These are phyloP conservation scores for Metahyphopichia silvanorum DNA, from an alignment of 805 yeast genomes.

Conservation along the genomic window DNA sequence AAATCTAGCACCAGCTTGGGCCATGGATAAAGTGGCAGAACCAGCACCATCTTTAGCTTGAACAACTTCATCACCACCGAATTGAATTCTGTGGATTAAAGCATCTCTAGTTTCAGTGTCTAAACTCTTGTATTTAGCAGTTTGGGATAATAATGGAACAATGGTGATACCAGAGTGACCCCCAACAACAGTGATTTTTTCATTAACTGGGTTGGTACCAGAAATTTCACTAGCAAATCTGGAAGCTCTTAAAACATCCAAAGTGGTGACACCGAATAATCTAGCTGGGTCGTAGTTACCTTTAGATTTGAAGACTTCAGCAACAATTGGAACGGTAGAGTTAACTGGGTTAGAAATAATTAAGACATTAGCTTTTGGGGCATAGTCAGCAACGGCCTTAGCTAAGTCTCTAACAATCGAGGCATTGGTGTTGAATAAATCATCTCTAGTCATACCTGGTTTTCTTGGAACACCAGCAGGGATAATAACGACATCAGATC, in stretches of 20 bases:
- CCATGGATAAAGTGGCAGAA: conserved; percentile 91
- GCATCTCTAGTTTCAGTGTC: conserved; percentile 36
- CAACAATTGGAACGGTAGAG: conserved; percentile 95
- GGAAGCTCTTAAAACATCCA: conserved; percentile 87
- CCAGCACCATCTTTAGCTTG: conserved; percentile 94
- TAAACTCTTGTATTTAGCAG: conserved; percentile 57
- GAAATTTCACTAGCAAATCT: conserved; percentile 71
- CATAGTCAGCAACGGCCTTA: conserved; percentile 72
- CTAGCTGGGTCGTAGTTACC: conserved; percentile 90
- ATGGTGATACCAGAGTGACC: conserved; percentile 98
- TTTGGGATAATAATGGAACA: conserved; percentile 87
- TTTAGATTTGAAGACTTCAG: conserved; percentile 82
- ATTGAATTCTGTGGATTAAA: conserved; percentile 85
- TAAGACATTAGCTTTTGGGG: conserved; percentile 80
- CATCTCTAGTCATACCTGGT: conserved; percentile 99
- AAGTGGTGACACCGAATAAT: conserved; percentile 93
- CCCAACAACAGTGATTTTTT: conserved; percentile 85
- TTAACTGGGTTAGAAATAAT: conserved; percentile 95
- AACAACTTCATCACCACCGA: conserved; percentile 95
- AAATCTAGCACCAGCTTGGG: conserved; percentile 83
- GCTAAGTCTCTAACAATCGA: conserved; percentile 93
- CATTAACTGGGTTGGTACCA: conserved; percentile 72
- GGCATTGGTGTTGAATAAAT: conserved; percentile 93
- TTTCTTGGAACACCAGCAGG: conserved; percentile 99
- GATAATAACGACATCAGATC: conserved; percentile 82